phyloP scores from a whole-genome alignment of 2,329 filamentous ascomycete species.

The Dendryphion nanum region DNA sequence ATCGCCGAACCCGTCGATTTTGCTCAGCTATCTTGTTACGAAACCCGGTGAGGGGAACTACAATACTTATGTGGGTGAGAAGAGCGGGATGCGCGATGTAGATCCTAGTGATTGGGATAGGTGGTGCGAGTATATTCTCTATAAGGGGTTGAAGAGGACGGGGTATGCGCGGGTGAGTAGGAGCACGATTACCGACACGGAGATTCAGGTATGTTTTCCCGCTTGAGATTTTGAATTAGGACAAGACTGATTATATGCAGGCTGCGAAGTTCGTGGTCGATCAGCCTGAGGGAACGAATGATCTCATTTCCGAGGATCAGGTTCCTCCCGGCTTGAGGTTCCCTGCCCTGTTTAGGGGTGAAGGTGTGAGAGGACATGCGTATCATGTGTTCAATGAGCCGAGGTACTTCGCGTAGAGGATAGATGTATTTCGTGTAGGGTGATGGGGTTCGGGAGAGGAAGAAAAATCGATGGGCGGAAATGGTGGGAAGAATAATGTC shows the following conservation, averaged over 20 bases:
- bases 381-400: constrained; percentile 93
- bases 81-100: constrained; percentile 92
- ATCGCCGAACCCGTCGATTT: constrained; percentile 73
- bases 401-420: constrained; percentile 29
- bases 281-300: constrained; percentile 61
- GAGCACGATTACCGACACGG: constrained; percentile 92
- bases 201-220: constrained; percentile 68
- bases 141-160: constrained; percentile 79
- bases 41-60: constrained; percentile 92
- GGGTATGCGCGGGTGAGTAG: constrained; percentile 89
- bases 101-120: constrained; percentile 91
- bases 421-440: too few species aligned
- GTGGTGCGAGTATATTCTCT: constrained; percentile 99
- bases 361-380: constrained; percentile 82
- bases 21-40: constrained; percentile 90
- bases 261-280: constrained; percentile 91
- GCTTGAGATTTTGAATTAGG: background rate
- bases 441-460: too few species aligned
- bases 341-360: constrained; percentile 77
- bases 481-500: too few species aligned
- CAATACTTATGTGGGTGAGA: constrained; percentile 86
- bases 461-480: too few species aligned
- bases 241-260: constrained; percentile 34
- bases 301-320: constrained; percentile 68
- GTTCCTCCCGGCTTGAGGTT: constrained; percentile 79